Conservation (phyloP, 768 basidiomycete genomes). For the Agrocybe praecox region DNA sequence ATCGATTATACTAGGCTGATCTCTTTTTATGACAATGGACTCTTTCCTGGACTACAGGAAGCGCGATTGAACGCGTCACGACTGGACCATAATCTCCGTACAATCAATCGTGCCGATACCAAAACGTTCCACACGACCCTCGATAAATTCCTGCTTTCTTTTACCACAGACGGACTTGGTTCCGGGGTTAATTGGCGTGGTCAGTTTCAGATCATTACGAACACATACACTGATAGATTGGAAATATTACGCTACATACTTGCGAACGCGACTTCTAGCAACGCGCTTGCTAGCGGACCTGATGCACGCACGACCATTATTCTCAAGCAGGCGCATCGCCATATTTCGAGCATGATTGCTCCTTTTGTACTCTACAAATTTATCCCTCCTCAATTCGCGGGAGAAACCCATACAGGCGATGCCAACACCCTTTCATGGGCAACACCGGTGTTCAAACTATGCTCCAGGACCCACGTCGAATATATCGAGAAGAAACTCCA, state of each 20-base stretch:
- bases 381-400: conserved; percentile 9
- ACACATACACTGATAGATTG: conserved; percentile 44
- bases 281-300: background rate
- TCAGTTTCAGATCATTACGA: conserved; percentile 36
- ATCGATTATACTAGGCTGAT: conserved; percentile 42
- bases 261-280: conserved; percentile 14
- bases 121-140: conserved; percentile 24
- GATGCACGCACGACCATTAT: conserved; percentile 8
- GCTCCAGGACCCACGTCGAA: conserved; percentile 32
- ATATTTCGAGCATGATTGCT: conserved; percentile 30
- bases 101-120: conserved; percentile 30
- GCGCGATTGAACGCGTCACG: conserved; percentile 26
- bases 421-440: conserved; percentile 31
- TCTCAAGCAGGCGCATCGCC: conserved; percentile 25
- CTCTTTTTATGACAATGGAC: conserved; percentile 43
- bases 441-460: conserved; percentile 31
- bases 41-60: conserved; percentile 37
- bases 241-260: conserved; percentile 40
- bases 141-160: conserved; percentile 20
- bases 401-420: background rate
- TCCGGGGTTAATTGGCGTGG: conserved; percentile 46
- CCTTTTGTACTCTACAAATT: conserved; percentile 30
- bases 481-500: conserved; percentile 16
- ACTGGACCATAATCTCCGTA: conserved; percentile 35
- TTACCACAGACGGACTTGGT: conserved; percentile 7